Evolutionary conservation across 208 protist genomes (phyloP), one percentile per base, ranked within the genome.

Genomic region (Crithidia fasciculata): DNA sequence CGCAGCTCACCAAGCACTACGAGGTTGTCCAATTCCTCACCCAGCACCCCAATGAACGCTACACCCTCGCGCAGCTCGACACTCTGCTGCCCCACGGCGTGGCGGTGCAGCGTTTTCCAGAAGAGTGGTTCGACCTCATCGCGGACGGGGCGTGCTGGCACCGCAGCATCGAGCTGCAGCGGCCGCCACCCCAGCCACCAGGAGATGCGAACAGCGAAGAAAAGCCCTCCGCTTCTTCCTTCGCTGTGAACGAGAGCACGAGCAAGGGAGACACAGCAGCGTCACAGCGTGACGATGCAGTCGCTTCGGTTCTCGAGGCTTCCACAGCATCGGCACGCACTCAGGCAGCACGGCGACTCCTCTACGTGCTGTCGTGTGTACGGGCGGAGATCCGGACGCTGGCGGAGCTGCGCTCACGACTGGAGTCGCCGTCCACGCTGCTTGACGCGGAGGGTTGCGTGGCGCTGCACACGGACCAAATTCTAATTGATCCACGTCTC

Each of bases 1-100:
- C 83, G 13, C 92, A 96, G 81, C 78, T 93, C 39, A 80, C 82
- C 6, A 96, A 96, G 70, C 88, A 96, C 80, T 93, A 95, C 76
- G 86, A 95, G 56, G n/a, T 94, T 10, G 65, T 96, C 15, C 88
- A 86, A 59, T 96, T 89, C 81, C 84, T 96, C 57, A 78, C 83
- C 2, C 66, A 84, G 15, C 82, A 93, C 66, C 79, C 87, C 19
- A 94, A 96, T 56, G 60, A 83, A 73, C 72, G 64, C 66, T 93
- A 87, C 71, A 90, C 88, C 6, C 72, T 95, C 10, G 82, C 87
- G 3, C 82, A 96, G 75, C 77, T 96, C 16, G 92, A 96, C 74
- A 87, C 91, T 41, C 77, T 90, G 12, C 84, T 96, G 50, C 89
- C 92, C 16, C 80, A 80, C n/a, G 92, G 92, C 18, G 85, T 88